Evolutionary conservation across 1,139 yeast genomes (phyloP).

Genomic region (Kodamaea alishanica): DNA sequence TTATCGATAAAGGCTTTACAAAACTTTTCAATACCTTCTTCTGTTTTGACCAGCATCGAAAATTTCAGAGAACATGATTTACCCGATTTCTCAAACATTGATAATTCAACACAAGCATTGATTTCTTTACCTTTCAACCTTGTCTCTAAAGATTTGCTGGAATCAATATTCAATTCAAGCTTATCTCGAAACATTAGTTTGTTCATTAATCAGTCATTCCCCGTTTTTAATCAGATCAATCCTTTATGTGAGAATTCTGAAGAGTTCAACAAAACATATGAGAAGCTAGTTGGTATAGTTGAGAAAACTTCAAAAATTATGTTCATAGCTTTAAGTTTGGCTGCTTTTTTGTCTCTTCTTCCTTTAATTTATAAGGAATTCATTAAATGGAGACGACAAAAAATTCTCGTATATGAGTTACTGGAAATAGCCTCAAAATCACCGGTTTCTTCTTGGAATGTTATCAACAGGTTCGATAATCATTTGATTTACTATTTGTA

Average conservation of each 20-base stretch:
- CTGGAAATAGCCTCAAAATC: slow-evolving; percentile 6
- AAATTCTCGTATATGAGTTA: slow-evolving; percentile 22
- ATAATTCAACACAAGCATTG: slow-evolving; percentile 12
- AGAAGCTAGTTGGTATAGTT: slow-evolving; percentile 41
- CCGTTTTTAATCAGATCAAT: slow-evolving; percentile 15
- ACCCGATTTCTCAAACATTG: slow-evolving; percentile 12
- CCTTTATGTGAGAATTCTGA: slow-evolving; percentile 6
- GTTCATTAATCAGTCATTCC: slow-evolving; percentile 35
- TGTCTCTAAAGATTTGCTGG: slow-evolving; percentile 5
- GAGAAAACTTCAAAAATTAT: slow-evolving; percentile 41
- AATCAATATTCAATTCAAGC: slow-evolving; percentile 9
- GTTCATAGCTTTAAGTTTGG: slow-evolving; percentile 34
- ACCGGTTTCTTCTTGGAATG: slow-evolving; percentile 11
- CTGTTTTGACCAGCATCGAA: slow-evolving; percentile 13
- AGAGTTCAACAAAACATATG: background rate
- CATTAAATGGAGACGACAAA: slow-evolving; percentile 48
- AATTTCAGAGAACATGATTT: slow-evolving; percentile 10
- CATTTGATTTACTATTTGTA: slow-evolving; percentile 14
- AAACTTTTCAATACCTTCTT: slow-evolving; percentile 56
- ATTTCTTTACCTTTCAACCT: slow-evolving; percentile 13
- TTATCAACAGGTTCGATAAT: slow-evolving; percentile 20
- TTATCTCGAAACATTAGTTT: slow-evolving; percentile 1
- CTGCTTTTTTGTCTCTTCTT: slow-evolving; percentile 25
- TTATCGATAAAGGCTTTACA: slow-evolving; percentile 55
- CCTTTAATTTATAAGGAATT: slow-evolving; percentile 45